A percentile compares a stretch with the other conserved stretches of the same genome.
Evolutionary conservation across 176 grass and related monocot genomes (phyloP).

Genomic region (Oryza glumipatula): DNA sequence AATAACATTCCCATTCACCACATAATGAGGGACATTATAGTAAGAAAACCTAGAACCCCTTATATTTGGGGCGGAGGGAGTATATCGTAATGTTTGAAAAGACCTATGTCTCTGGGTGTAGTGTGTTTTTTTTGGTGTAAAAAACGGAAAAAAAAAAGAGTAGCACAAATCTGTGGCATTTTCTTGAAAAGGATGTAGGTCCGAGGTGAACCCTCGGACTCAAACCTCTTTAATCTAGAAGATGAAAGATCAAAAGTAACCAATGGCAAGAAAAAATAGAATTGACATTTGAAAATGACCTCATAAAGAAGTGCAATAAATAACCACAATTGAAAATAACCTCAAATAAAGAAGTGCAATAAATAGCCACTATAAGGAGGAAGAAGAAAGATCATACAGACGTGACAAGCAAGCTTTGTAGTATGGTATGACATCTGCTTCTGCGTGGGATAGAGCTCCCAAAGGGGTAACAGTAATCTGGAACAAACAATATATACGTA

Average conservation of each 20-base stretch:
- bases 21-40: too few relatives aligned
- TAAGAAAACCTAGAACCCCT: too few relatives aligned
- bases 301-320: neutral
- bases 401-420: slow-evolving; percentile 65
- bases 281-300: neutral
- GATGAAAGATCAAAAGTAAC: slow-evolving; percentile 1
- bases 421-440: slow-evolving; percentile 65
- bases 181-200: neutral
- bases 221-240: neutral
- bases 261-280: slow-evolving; percentile 4
- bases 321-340: slow-evolving; percentile 3
- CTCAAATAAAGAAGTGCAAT: neutral
- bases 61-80: too few relatives aligned
- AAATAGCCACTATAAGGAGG: slow-evolving; percentile 15
- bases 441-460: slow-evolving; percentile 59
- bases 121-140: neutral
- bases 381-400: slow-evolving; percentile 33
- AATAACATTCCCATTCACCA: too few relatives aligned
- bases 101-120: neutral
- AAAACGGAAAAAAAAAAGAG: neutral
- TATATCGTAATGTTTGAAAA: neutral
- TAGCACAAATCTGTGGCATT: neutral
- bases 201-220: neutral
- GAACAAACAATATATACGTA: slow-evolving; percentile 46
- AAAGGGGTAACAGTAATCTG: slow-evolving; percentile 93